Conservation (phyloP, 768 basidiomycete species). For the Tulasnella sp. region DNA sequence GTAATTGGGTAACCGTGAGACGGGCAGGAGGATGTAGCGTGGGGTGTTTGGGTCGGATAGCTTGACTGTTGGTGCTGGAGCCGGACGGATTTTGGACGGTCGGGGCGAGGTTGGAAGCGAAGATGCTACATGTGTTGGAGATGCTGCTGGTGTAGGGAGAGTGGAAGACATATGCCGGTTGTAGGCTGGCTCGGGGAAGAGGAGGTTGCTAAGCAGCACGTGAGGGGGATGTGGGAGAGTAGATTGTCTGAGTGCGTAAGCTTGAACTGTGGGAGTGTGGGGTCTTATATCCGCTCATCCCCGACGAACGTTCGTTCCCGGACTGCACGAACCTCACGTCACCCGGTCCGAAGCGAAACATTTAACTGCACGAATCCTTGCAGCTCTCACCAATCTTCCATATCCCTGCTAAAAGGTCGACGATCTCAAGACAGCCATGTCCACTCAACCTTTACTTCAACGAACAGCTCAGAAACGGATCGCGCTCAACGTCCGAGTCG, state of each 20-base stretch:
- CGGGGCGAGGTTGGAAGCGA: conserved; percentile 1
- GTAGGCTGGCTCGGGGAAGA: not conserved
- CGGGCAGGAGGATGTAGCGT: conserved; percentile 35
- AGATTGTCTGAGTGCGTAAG: not conserved
- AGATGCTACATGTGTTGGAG: not conserved
- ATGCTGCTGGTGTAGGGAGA: conserved; percentile 11
- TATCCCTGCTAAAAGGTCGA: not conserved
- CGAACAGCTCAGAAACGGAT: conserved; percentile 94
- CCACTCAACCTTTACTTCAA: conserved; percentile 95
- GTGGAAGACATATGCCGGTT: not conserved
- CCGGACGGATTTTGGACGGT: not conserved
- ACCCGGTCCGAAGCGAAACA: conserved; percentile 19
- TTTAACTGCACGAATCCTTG: not conserved
- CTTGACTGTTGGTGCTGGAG: conserved; percentile 17
- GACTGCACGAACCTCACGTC: conserved; percentile 9
- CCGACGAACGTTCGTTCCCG: conserved; percentile 12
- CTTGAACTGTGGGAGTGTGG: not conserved
- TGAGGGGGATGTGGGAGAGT: conserved; percentile 5
- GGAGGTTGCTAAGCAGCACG: conserved; percentile 8
- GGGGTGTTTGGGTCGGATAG: conserved; percentile 31
- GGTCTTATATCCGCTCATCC: not conserved
- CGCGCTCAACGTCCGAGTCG: conserved; percentile 91
- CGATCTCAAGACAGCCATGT: conserved; percentile 58
- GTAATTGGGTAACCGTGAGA: conserved; percentile 20
- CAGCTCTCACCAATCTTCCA: not conserved